Base-by-base conservation (phyloP, 2,329 filamentous ascomycete genomes). In the Diaporthe australafricana region DNA sequence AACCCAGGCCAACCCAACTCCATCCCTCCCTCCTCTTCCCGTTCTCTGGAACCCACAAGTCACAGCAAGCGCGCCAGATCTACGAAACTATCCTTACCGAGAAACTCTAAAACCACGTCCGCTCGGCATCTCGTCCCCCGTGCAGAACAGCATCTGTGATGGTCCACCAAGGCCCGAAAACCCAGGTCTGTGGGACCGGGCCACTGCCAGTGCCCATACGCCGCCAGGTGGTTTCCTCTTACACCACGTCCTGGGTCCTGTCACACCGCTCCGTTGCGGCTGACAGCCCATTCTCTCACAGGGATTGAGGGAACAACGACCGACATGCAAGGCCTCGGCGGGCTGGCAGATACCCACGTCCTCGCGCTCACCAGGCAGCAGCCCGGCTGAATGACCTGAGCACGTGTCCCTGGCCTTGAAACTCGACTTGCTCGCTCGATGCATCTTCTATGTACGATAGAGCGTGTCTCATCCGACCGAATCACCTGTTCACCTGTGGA, bases 61-160 rank as follows among this genome's bases (percentile, higher is more conserved):
- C 20, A n/a, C 45, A 50, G 70, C 70, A 70, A 68, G 45, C 68
- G 45, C 70, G 72, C 71, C 70, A 73, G 72, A 73, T 73, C 72
- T 73, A 71, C 72, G 40, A 69, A 72, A 68, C 72, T 73, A 73
- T 53, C 50, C 72, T 72, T 73, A 66, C 72, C 72, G 72, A 73
- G 70, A 73, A 73, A 73, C 72, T 73, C 32, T 73, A 73, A 73
- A 68, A 67, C 67, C 68, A 72, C 70, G 53, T 70, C 50, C 67
- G 68, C 53, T 30, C 25, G 56, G 11, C 25, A 53, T 12, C 27
- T 38, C 62, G 35, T 14, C 66, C 53, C 27, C 53, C 47, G 22
- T 48, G 32, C 42, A 25, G n/a, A 11, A 42, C 27, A 20, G 27
- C 60, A 3, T 56, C 47, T 20, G 17, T 45, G 45, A 56, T 45